Conservation (phyloP, 148 eudicot genomes). For the Cornus kousa region DNA sequence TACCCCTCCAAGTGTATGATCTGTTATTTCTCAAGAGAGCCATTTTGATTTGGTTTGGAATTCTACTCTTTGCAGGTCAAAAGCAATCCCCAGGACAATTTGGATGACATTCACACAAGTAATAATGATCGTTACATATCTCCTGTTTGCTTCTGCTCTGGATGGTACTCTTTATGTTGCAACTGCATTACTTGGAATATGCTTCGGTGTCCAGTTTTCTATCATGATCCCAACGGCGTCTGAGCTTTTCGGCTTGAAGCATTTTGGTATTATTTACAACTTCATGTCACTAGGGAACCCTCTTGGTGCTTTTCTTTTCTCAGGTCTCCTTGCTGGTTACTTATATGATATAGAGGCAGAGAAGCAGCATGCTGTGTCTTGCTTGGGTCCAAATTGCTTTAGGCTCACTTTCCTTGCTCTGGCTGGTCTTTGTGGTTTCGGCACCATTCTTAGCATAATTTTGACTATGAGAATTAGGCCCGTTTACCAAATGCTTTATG, state of each 20-base stretch:
- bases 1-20: too few relatives aligned
- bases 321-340: conserved; percentile 69
- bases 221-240: conserved; percentile 85
- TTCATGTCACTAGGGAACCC: conserved; percentile 79
- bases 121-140: conserved; percentile 62
- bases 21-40: background rate
- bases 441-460: conserved; percentile 58
- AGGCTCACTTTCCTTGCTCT: conserved; percentile 65
- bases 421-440: conserved; percentile 56
- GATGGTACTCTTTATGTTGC: conserved; percentile 59
- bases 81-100: conserved; percentile 61
- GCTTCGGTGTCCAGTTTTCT: conserved; percentile 73
- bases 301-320: conserved; percentile 74
- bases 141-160: conserved; percentile 62
- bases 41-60: background rate
- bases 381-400: conserved; percentile 73
- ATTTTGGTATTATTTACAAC: conserved; percentile 70
- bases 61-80: conserved; percentile 48
- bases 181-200: conserved; percentile 72
- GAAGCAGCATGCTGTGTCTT: conserved; percentile 46
- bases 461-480: conserved; percentile 65
- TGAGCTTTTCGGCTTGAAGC: conserved; percentile 77
- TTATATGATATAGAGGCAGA: conserved; percentile 72
- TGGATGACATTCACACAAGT: conserved; percentile 69
- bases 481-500: conserved; percentile 77